Base-by-base conservation (phyloP, 1,284 basidiomycete genomes). In the Hypsizygus ulmarius region DNA sequence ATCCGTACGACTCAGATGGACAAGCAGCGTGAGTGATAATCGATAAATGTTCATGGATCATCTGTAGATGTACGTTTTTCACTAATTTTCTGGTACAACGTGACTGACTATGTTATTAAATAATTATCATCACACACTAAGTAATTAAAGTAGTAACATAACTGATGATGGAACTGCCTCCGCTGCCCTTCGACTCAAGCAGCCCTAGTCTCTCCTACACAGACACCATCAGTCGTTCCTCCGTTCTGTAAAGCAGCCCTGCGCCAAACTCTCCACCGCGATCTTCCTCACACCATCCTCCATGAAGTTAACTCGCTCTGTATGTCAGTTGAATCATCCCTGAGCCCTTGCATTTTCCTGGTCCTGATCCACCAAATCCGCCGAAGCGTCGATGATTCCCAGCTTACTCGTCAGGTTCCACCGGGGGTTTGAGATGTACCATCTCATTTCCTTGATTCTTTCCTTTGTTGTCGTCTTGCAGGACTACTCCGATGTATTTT, bases 1-100 rank as follows among this genome's bases (percentile, higher is more conserved):
- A 69, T 43, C 61, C 64, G 12, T 81, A 74, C 51, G 79, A 82
- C 16, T 35, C 37, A 16, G 39, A 47, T 35, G 8, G 14, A 18
- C 1, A 11, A 14, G 28, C 5, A 4, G 18, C n/a, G 4, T 48
- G 25, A 29, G n/a, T n/a, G n/a, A n/a, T n/a, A 35, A n/a, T 11
- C 19, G 10, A 11, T 12, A 28, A n/a, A 9, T 28, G 8, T 35
- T 12, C 16, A 19, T n/a, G 5, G 21, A 9, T 30, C 16, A 16
- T 28, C n/a, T 41, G 8, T 19, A 41, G 15, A 30, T 11, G 15
- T 18, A 25, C n/a, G 3, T 25, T 15, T 19, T 2, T 1, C 27
- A 15, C 11, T 1, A 4, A 12, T 16, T 42, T 9, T 19, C 30
- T 8, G n/a, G 21, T 25, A 25, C 21, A 25, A 25, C 21, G 7